Percentiles rank a stretch among this genome's conserved stretches.
Evolutionary conservation across 2,329 filamentous ascomycete species (phyloP).

Genomic region (Cercospora brassicicola): DNA sequence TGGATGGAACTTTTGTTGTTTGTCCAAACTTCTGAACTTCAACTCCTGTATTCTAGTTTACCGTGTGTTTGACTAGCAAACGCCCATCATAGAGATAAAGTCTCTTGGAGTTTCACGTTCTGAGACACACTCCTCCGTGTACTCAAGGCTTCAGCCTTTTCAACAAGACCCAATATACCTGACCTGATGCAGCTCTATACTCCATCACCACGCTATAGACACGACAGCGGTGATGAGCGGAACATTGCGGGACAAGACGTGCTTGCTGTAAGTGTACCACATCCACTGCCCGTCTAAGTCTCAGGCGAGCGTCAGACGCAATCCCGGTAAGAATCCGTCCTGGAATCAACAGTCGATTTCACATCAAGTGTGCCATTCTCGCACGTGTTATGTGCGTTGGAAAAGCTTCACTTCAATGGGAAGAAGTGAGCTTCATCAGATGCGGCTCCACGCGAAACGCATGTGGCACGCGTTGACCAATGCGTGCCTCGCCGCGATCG

Average conservation of each 20-base stretch:
- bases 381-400: neutral
- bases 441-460: neutral
- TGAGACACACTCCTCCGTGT: neutral
- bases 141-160: neutral
- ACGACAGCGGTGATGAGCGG: neutral
- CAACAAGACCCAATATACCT: neutral
- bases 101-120: neutral
- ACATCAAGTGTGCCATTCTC: neutral
- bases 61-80: neutral
- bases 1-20: neutral
- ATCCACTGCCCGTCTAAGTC: neutral
- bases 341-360: neutral
- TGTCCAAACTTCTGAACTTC: neutral
- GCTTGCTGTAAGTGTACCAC: neutral
- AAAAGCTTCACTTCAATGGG: neutral
- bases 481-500: conserved; percentile 1
- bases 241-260: neutral
- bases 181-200: neutral
- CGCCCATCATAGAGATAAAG: neutral
- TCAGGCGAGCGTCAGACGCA: neutral
- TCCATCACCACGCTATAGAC: neutral
- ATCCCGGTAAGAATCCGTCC: neutral
- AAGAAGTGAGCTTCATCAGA: neutral
- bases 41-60: neutral
- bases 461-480: neutral